These are phyloP conservation scores for Globisporangium parvum DNA, from an alignment of 352 stramenopile species.

Conservation along the genomic window DNA sequence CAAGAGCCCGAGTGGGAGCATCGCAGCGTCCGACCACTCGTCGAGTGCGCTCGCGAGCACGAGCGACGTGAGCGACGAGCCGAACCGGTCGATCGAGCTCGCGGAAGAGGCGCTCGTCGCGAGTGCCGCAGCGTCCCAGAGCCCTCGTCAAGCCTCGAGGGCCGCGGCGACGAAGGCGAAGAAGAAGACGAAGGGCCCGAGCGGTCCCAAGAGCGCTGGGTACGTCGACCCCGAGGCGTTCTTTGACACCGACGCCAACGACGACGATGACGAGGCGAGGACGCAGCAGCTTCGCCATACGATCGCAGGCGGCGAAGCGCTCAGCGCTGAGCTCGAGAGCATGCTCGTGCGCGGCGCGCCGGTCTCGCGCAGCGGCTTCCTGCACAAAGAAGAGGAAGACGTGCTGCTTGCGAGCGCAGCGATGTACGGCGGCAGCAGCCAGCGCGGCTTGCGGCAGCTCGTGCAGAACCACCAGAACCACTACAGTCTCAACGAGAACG, in stretches of 20 bases:
- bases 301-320: constrained; percentile 19
- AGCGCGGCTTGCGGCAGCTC: constrained; percentile 63
- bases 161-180: background rate
- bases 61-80: constrained; percentile 28
- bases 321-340: constrained; percentile 38
- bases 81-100: constrained; percentile 31
- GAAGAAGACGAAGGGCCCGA: constrained; percentile 3
- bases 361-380: constrained; percentile 43
- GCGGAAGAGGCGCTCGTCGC: constrained; percentile 14
- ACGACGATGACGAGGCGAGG: constrained; percentile 6
- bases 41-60: constrained; percentile 18
- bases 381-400: constrained; percentile 69
- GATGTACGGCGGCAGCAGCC: constrained; percentile 63
- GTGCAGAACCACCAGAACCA: constrained; percentile 75
- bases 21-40: constrained; percentile 36
- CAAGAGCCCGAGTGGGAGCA: constrained; percentile 35
- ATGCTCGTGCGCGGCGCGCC: constrained; percentile 33
- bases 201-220: constrained; percentile 4
- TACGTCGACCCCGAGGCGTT: background rate
- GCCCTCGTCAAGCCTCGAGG: no score
- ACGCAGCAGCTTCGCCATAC: constrained; percentile 23
- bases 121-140: no score
- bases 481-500: constrained; percentile 45
- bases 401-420: constrained; percentile 60
- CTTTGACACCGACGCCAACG: background rate